Evolutionary conservation across 2,329 filamentous ascomycete genomes (phyloP).

Genomic region (Epichloe sp.): DNA sequence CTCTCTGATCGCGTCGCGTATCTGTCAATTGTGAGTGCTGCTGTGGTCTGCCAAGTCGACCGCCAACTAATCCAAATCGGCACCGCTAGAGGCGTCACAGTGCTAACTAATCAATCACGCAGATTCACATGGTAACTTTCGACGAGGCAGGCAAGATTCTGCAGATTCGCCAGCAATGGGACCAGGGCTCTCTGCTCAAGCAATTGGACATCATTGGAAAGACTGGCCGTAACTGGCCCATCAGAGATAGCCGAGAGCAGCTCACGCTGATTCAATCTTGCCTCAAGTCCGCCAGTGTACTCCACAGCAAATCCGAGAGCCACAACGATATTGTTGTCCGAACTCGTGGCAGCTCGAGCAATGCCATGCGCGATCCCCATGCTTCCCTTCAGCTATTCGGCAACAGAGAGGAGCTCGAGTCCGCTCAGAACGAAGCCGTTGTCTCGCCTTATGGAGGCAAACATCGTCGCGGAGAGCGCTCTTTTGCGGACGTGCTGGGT

Average conservation of each 20-base stretch:
- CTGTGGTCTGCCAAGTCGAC: background rate
- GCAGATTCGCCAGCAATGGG: constrained; percentile 86
- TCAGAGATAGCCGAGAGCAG: constrained; percentile 77
- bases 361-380: constrained; percentile 49
- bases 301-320: constrained; percentile 18
- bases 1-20: constrained; percentile 67
- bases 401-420: constrained; percentile 49
- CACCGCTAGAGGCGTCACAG: background rate
- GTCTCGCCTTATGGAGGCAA: constrained; percentile 49
- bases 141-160: constrained; percentile 63
- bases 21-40: constrained; percentile 62
- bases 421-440: constrained; percentile 30
- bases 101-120: constrained; percentile 3
- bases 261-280: constrained; percentile 57
- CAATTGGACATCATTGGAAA: constrained; percentile 88
- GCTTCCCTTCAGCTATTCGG: constrained; percentile 65
- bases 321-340: constrained; percentile 27
- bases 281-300: constrained; percentile 34
- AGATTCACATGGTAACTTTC: constrained; percentile 86
- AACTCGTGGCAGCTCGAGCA: constrained; percentile 39
- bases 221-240: constrained; percentile 87
- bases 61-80: background rate
- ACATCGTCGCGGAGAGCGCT: constrained; percentile 48
- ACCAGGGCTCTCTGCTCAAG: constrained; percentile 85
- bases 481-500: constrained; percentile 59